A percentile compares a stretch with the other conserved stretches of the same genome.
Evolutionary conservation across 805 yeast genomes (phyloP).

Genomic region (Komagataella pseudopastoris): DNA sequence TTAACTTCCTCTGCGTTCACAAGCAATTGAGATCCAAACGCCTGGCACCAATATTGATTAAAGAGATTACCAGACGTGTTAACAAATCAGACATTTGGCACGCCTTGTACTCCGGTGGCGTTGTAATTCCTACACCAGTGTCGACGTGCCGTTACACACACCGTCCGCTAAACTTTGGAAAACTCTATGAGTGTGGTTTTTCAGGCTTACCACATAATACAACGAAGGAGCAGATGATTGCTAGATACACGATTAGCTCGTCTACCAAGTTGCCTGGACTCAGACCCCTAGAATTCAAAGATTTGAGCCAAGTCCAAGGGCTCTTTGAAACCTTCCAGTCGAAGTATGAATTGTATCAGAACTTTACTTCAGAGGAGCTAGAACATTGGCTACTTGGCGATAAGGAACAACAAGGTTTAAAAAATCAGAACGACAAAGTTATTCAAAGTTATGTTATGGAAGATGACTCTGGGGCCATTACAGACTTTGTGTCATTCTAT

Average conservation of each 20-base stretch:
- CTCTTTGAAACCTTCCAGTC: conserved; percentile 51
- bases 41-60: conserved; percentile 85
- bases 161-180: conserved; percentile 88
- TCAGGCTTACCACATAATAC: conserved; percentile 62
- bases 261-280: conserved; percentile 36
- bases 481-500: conserved; percentile 87
- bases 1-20: conserved; percentile 89
- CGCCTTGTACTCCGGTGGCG: conserved; percentile 90
- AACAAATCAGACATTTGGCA: conserved; percentile 83
- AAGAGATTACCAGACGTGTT: conserved; percentile 88
- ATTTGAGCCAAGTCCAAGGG: conserved; percentile 48
- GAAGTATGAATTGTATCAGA: conserved; percentile 62
- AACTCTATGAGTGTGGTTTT: conserved; percentile 82
- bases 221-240: conserved; percentile 55
- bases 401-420: conserved; percentile 70
- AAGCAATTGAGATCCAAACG: conserved; percentile 89
- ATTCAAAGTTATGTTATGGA: conserved; percentile 72
- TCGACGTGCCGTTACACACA: conserved; percentile 83
- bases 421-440: conserved; percentile 47
- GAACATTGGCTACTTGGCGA: conserved; percentile 69
- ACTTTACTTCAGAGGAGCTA: conserved; percentile 51
- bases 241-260: conserved; percentile 43
- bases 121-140: conserved; percentile 84
- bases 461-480: conserved; percentile 44
- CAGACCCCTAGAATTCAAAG: conserved; percentile 43